phyloP scores from a whole-genome alignment of 176 grass and related monocot genomes.

The Echinochloa phyllopogon region DNA sequence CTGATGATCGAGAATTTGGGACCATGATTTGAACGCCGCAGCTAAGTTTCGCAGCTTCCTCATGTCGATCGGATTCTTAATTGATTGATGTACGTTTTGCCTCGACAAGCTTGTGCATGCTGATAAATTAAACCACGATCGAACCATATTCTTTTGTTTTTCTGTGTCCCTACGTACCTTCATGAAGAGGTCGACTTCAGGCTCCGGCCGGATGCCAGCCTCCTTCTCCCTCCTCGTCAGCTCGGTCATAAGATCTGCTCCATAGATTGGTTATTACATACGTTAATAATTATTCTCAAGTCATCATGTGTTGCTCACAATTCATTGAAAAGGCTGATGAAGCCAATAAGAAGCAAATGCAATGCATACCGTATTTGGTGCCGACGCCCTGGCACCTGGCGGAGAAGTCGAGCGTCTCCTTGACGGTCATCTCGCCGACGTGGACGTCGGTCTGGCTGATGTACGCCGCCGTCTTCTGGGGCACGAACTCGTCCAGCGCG shows the following conservation, averaged over 20 bases:
- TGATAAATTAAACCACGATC: background rate
- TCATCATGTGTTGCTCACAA: background rate
- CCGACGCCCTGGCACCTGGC: constrained; percentile 95
- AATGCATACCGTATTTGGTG: constrained; percentile 72
- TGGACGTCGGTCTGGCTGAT: constrained; percentile 99
- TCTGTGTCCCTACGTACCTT: constrained; percentile 53
- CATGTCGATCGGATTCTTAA: background rate
- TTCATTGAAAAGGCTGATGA: background rate
- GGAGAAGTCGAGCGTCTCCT: constrained; percentile 98
- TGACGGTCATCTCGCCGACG: constrained; percentile 93
- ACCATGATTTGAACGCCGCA: constrained; percentile 6
- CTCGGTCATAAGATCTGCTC: constrained; percentile 86
- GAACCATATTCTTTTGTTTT: background rate
- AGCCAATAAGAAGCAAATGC: background rate
- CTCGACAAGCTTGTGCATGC: background rate
- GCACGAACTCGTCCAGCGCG: constrained; percentile 71
- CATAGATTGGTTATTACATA: background rate
- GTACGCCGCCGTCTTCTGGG: constrained; percentile 97
- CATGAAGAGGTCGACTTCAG: constrained; percentile 98
- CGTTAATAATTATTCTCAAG: too few relatives aligned
- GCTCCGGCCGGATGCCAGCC: constrained; percentile 81
- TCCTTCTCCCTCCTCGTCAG: constrained; percentile 80
- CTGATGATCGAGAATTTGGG: background rate
- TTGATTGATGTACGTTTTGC: background rate
- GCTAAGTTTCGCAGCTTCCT: background rate